Conservation (phyloP, 495 filamentous ascomycete genomes). For the Neurospora discreta region DNA sequence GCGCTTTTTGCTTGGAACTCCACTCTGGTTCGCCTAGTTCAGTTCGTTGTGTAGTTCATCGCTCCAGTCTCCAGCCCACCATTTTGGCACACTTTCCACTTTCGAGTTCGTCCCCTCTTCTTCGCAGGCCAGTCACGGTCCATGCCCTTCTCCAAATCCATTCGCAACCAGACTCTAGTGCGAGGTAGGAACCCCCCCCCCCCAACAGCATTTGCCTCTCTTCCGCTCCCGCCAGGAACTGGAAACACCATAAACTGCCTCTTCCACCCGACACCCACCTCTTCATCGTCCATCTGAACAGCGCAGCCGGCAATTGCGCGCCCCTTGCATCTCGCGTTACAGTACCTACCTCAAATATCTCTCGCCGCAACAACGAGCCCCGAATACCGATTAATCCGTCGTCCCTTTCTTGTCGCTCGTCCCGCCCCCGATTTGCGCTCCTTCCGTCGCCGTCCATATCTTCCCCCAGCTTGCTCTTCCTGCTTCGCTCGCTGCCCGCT, state of each 20-base stretch:
- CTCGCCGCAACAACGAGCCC: background rate
- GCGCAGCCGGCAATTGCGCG: background rate
- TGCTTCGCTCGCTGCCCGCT: background rate
- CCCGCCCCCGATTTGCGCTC: background rate
- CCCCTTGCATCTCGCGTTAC: background rate
- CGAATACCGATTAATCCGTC: background rate
- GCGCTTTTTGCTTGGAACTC: background rate
- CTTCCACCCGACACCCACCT: background rate
- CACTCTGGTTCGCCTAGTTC: background rate
- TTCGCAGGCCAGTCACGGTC: background rate
- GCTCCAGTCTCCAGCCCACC: conserved; percentile 4
- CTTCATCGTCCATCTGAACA: background rate
- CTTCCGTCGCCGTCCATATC: background rate
- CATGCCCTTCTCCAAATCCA: background rate
- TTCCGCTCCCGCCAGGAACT: background rate
- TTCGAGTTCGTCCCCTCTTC: background rate
- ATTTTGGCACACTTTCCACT: conserved; percentile 13
- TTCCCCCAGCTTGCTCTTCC: background rate
- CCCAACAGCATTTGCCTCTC: background rate
- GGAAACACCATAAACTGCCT: background rate
- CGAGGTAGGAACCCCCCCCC: background rate
- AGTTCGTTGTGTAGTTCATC: background rate
- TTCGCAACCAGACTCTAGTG: background rate
- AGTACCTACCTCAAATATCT: background rate
- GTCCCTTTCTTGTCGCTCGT: background rate